Conservation (phyloP, 1,284 basidiomycete genomes). For the Malassezia sympodialis region DNA sequence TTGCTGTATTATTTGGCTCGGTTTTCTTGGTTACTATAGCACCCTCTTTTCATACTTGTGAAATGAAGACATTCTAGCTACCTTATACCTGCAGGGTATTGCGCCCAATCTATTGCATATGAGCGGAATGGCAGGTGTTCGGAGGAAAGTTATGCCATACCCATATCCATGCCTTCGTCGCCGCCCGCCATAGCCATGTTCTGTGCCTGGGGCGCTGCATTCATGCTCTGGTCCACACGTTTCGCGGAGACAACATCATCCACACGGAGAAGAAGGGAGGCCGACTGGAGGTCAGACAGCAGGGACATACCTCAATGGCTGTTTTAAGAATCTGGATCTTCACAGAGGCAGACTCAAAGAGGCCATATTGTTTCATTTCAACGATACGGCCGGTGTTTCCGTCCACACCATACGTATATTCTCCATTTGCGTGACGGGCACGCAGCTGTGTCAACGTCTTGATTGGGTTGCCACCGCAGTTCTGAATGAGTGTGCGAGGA, state of each 20-base stretch:
- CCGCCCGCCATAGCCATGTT: conserved; percentile 18
- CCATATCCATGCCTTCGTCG: conserved; percentile 7
- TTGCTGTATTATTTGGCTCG: not conserved
- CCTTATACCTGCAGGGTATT: not conserved
- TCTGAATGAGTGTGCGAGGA: conserved; percentile 86
- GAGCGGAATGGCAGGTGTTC: not conserved
- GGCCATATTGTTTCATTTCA: conserved; percentile 86
- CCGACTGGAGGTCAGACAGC: conserved; percentile 92
- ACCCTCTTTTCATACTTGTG: not conserved
- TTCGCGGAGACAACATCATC: conserved; percentile 86
- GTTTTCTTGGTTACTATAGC: not conserved
- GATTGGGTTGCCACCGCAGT: conserved; percentile 89
- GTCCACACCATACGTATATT: conserved; percentile 82
- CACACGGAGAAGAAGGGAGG: conserved; percentile 80
- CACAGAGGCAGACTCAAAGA: conserved; percentile 90
- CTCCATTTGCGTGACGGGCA: conserved; percentile 85
- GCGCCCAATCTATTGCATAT: not conserved
- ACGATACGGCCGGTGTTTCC: conserved; percentile 89
- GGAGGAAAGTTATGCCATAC: conserved; percentile 1
- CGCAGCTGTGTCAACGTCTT: conserved; percentile 75
- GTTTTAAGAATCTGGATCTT: conserved; percentile 98
- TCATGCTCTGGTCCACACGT: not conserved
- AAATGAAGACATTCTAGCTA: not conserved
- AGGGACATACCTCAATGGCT: conserved; percentile 77
- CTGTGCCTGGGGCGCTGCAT: conserved; percentile 2